A percentile compares a stretch with the other conserved stretches of the same genome.
Evolutionary conservation across 441 rosid species (phyloP).

Genomic region (Euphorbia celastroides): DNA sequence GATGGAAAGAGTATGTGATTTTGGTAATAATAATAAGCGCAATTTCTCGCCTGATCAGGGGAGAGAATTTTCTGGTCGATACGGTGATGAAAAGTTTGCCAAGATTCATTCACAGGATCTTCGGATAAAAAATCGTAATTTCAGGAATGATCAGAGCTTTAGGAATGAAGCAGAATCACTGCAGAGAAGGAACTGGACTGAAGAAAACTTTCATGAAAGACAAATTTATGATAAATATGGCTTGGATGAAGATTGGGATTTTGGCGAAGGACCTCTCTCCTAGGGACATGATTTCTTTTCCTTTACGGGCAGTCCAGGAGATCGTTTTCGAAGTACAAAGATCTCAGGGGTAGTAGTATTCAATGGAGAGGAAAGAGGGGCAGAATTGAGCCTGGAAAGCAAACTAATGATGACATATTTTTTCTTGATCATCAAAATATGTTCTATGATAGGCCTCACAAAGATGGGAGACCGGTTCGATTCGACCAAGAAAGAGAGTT

Average conservation of each 20-base stretch:
- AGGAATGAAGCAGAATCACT: conserved; percentile 26
- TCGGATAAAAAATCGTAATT: conserved; percentile 8
- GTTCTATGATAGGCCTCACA: conserved; percentile 29
- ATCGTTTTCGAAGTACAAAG: conserved; percentile 22
- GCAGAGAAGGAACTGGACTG: conserved; percentile 25
- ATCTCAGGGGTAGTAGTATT: conserved; percentile 20
- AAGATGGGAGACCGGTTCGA: conserved; percentile 21
- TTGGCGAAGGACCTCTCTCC: conserved; percentile 19
- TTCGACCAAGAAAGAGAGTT: conserved; percentile 25
- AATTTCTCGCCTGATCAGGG: conserved; percentile 23
- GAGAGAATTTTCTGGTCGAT: conserved; percentile 20
- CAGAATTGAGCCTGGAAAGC: background rate
- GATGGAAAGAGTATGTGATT: conserved; percentile 20
- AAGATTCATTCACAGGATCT: background rate
- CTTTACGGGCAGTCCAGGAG: conserved; percentile 26
- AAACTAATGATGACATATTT: conserved; percentile 23
- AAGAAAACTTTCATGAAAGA: conserved; percentile 28
- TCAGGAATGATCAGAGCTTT: conserved; percentile 23
- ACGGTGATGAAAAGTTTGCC: conserved; percentile 15
- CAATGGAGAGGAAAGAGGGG: conserved; percentile 22
- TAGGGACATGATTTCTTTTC: conserved; percentile 22
- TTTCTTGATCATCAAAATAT: conserved; percentile 22
- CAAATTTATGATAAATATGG: conserved; percentile 23
- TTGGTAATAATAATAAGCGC: conserved; percentile 20
- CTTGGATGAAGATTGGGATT: conserved; percentile 22